phyloP scores from a whole-genome alignment of 257 asterid genomes.

The Euphrasia confusa region DNA sequence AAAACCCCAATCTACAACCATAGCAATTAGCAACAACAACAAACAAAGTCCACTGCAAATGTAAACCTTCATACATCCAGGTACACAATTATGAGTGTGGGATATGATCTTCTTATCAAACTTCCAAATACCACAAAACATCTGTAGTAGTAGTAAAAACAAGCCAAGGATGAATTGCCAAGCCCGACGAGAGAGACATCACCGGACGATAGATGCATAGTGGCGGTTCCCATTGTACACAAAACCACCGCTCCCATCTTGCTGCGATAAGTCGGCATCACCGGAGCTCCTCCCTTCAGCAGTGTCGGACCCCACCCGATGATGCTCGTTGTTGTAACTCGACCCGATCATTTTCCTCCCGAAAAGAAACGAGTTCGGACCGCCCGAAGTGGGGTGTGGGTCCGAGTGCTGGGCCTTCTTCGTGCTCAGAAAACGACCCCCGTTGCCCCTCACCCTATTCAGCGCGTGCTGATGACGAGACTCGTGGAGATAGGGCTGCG shows the following conservation, averaged over 20 bases:
- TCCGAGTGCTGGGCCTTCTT: slow-evolving; percentile 50
- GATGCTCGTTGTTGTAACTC: slow-evolving; percentile 19
- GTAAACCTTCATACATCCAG: too few species aligned
- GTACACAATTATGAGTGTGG: background rate
- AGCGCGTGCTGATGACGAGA: slow-evolving; percentile 93
- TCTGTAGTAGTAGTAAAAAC: slow-evolving; percentile 22
- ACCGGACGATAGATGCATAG: slow-evolving; percentile 61
- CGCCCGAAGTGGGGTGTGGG: slow-evolving; percentile 9
- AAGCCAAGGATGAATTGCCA: slow-evolving; percentile 99
- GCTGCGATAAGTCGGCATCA: slow-evolving; percentile 32
- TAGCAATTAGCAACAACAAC: slow-evolving; percentile 9
- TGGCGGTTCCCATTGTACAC: slow-evolving; percentile 42
- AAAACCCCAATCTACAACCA: slow-evolving; percentile 7
- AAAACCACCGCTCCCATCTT: slow-evolving; percentile 37
- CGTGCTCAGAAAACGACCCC: slow-evolving; percentile 89
- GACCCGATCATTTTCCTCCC: slow-evolving; percentile 13
- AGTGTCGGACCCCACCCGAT: slow-evolving; percentile 17
- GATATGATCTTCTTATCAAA: background rate
- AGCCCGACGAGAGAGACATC: slow-evolving; percentile 39
- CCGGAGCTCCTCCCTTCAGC: slow-evolving; percentile 19
- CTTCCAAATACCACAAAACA: slow-evolving; percentile 12
- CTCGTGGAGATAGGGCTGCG: slow-evolving; percentile 97
- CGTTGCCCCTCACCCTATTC: slow-evolving; percentile 83
- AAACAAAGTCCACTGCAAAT: slow-evolving; percentile 12
- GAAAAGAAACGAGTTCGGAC: slow-evolving; percentile 26